Percentiles rank a stretch among this genome's conserved stretches.
These are phyloP conservation scores for Saitozyma podzolica DNA, from an alignment of 768 basidiomycete genomes.

Conservation along the genomic window DNA sequence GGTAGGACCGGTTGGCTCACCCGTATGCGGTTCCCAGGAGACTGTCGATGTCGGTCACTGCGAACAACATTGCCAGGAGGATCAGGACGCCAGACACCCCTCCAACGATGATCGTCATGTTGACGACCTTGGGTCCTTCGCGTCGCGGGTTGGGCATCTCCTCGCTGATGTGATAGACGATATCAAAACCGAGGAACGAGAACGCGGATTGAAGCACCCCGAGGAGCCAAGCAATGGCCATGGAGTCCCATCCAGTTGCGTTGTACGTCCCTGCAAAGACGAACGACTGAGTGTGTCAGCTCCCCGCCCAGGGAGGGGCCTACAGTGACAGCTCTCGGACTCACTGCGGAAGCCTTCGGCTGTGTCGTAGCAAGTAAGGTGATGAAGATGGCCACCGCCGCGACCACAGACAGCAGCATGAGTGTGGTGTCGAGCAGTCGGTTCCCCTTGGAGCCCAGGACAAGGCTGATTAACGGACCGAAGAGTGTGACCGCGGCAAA, in stretches of 20 bases:
- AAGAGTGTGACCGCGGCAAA: slow-evolving; percentile 24
- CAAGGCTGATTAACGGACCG: no score
- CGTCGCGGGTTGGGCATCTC: slow-evolving; percentile 42
- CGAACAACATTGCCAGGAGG: slow-evolving; percentile 38
- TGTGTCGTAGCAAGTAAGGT: slow-evolving; percentile 21
- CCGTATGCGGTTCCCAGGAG: slow-evolving; percentile 24
- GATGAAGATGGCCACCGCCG: slow-evolving; percentile 38
- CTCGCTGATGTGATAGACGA: slow-evolving; percentile 43
- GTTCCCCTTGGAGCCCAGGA: no score
- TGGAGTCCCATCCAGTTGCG: slow-evolving; percentile 42
- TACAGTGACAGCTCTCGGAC: slow-evolving; percentile 33
- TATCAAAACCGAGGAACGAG: slow-evolving; percentile 42
- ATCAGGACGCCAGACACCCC: slow-evolving; percentile 35
- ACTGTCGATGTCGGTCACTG: slow-evolving; percentile 33
- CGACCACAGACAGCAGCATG: slow-evolving; percentile 18
- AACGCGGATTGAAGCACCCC: slow-evolving; percentile 37
- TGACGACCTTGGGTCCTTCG: slow-evolving; percentile 42
- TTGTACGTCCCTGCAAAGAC: slow-evolving; percentile 41
- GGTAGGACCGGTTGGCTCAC: no score
- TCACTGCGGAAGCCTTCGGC: not conserved
- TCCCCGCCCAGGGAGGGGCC: not conserved
- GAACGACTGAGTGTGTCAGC: slow-evolving; percentile 12
- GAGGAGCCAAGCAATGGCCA: slow-evolving; percentile 37
- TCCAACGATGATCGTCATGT: slow-evolving; percentile 36
- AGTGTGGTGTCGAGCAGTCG: not conserved